Conservation (phyloP, 345 rosid genomes). For the Eucalyptus cloeziana region DNA sequence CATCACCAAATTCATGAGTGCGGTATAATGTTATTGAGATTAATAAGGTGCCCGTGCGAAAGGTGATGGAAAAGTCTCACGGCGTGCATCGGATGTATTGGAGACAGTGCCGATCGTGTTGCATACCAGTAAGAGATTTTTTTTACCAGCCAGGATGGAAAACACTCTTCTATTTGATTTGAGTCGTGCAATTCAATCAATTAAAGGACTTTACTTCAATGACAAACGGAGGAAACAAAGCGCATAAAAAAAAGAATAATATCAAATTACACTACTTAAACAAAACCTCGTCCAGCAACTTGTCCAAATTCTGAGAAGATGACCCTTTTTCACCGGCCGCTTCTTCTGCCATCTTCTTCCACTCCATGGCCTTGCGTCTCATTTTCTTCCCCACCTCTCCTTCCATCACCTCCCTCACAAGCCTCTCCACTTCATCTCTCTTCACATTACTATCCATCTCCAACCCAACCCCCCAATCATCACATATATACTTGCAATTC, state of each 20-base stretch:
- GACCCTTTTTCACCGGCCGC: background rate
- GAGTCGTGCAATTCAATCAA: background rate
- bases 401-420: background rate
- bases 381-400: background rate
- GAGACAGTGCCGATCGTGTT: background rate
- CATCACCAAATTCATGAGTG: too few relatives aligned
- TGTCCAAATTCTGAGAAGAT: background rate
- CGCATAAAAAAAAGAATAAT: too few relatives aligned
- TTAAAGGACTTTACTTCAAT: background rate
- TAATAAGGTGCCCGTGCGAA: too few relatives aligned
- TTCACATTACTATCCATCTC: constrained; percentile 1
- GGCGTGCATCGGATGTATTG: background rate
- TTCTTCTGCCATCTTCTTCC: background rate
- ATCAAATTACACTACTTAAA: background rate
- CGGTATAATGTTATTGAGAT: too few relatives aligned
- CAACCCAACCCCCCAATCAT: constrained; percentile 2
- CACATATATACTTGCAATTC: background rate
- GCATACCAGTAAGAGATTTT: background rate
- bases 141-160: background rate
- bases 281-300: background rate
- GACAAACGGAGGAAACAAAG: too few relatives aligned
- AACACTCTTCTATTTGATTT: background rate
- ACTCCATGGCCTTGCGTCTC: background rate
- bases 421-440: background rate
- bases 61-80: too few relatives aligned